Evolutionary conservation across 2,329 filamentous ascomycete species (phyloP).

Genomic region (Gnomoniopsis sp.): DNA sequence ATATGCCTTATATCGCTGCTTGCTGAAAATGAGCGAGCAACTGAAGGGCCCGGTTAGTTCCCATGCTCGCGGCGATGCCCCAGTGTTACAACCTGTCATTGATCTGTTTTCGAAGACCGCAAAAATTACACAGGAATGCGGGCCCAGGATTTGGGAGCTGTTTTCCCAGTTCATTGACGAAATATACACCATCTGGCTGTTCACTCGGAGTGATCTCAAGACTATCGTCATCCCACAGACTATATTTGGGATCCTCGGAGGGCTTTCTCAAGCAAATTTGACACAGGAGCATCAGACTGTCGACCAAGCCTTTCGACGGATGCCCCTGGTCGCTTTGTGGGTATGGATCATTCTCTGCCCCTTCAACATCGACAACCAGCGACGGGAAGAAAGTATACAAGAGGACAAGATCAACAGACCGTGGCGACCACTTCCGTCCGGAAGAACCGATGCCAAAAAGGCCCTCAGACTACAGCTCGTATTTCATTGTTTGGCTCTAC

Average conservation of each 20-base stretch:
- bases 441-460: background rate
- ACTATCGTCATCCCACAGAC: background rate
- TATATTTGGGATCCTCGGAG: background rate
- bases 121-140: background rate
- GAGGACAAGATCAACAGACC: background rate
- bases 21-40: background rate
- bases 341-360: background rate
- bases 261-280: background rate
- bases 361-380: background rate
- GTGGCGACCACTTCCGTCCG: background rate
- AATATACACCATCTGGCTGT: background rate
- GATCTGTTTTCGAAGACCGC: background rate
- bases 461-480: background rate
- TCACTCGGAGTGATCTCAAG: background rate
- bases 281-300: background rate
- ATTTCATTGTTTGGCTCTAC: background rate
- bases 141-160: background rate
- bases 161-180: background rate
- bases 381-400: background rate
- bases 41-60: background rate
- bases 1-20: too few relatives aligned
- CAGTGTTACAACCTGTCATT: background rate
- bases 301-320: background rate
- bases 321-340: background rate
- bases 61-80: background rate